Evolutionary conservation across 1,139 yeast species (phyloP), one percentile per base, ranked within the genome.

Genomic region (Sugiyamaella sp.): DNA sequence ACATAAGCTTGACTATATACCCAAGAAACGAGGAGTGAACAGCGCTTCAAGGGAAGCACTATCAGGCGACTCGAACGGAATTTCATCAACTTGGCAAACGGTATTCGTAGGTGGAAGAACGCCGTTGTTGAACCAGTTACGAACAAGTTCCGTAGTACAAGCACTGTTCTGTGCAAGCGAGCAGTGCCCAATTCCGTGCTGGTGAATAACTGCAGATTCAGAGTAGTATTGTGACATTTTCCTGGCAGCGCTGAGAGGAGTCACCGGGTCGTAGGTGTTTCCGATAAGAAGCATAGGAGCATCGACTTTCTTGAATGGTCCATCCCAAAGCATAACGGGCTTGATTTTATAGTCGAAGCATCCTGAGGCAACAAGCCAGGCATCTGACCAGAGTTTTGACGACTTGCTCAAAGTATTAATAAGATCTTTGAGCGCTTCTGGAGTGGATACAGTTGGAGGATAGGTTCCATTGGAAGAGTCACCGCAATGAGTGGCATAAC

Each of bases 221-320:
- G 58, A 33, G 37, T 57, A 57, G 39, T 33, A 55, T 12, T 51
- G 48, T 3, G 58, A 46, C 60, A 57, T 57, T 46, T 55, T 55
- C 8, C 49, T 39, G 3, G 57, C 58, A n/a, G 57, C 51, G 4
- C 39, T 22, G 9, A 57, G 19, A 12, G 60, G 58, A n/a, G 58
- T 55, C 12, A 55, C 58, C 3, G 58, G 58, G 20, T 57, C 60
- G 32, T 38, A 53, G 4, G 57, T 53, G 39, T 55, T 55, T 14
- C 57, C 54, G 24, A 55, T 57, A 4, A 55, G 47, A 3, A 57
- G 55, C 55, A 53, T 54, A 10, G 51, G 24, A 14, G 58, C 55
- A 35, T 57, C 50, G 24, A 57, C 57, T 17, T 40, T 40, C 32
- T 49, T 27, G 49, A 57, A 57, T 2, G 60, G 59, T 4, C 57